phyloP scores from a whole-genome alignment of 768 basidiomycete genomes.

The Amyloporia xantha region DNA sequence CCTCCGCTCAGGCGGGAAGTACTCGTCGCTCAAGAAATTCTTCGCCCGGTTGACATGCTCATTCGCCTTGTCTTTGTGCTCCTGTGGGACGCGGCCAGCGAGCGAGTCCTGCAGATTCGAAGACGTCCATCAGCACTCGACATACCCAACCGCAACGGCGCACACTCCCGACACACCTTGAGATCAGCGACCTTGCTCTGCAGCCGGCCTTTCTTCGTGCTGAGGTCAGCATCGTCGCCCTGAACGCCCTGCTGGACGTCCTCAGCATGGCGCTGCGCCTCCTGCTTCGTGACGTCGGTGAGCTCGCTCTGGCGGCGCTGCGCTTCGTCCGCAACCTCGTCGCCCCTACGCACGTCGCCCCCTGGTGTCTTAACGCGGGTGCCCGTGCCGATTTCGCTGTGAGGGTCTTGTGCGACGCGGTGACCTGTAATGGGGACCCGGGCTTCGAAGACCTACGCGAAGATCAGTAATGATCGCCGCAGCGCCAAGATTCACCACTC shows the following conservation, averaged over 20 bases:
- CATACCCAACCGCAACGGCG: too few species aligned
- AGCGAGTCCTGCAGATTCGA: slow-evolving; percentile 32
- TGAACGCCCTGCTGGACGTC: slow-evolving; percentile 21
- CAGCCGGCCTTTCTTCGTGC: slow-evolving; percentile 30
- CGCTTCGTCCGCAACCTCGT: slow-evolving; percentile 18
- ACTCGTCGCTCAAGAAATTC: slow-evolving; percentile 72
- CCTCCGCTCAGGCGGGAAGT: slow-evolving; percentile 84
- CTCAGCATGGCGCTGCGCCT: slow-evolving; percentile 15
- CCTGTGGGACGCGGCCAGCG: slow-evolving; percentile 55
- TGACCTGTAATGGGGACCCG: slow-evolving; percentile 37
- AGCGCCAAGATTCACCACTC: background rate
- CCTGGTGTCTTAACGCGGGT: slow-evolving; percentile 26
- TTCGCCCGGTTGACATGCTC: slow-evolving; percentile 52
- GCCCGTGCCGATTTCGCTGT: slow-evolving; percentile 32
- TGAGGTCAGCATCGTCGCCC: slow-evolving; percentile 25
- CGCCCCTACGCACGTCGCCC: slow-evolving; percentile 26
- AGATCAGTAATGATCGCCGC: too few species aligned
- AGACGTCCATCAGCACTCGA: slow-evolving; percentile 1
- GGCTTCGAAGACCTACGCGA: slow-evolving; percentile 28
- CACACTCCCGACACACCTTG: slow-evolving; percentile 16
- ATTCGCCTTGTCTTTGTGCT: slow-evolving; percentile 52
- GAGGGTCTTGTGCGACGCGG: slow-evolving; percentile 44
- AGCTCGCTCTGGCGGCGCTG: slow-evolving; percentile 13
- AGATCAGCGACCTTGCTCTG: slow-evolving; percentile 24
- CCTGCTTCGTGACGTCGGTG: slow-evolving; percentile 10